Conservation (phyloP, 768 basidiomycete species). For the Mrakia gelida region DNA sequence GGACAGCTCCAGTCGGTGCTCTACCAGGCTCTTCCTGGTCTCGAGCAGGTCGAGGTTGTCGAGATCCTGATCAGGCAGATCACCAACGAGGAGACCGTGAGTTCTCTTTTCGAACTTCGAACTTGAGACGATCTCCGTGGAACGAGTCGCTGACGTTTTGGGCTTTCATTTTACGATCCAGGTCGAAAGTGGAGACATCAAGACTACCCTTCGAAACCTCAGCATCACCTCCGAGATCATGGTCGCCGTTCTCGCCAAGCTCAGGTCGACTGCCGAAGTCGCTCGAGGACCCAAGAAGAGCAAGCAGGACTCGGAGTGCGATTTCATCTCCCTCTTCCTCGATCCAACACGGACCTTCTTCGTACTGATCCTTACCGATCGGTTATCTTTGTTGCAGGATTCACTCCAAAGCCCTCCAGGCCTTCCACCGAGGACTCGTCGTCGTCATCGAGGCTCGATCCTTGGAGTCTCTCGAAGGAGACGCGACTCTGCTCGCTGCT, state of each 20-base stretch:
- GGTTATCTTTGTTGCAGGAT: neutral
- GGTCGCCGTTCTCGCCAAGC: slow-evolving; percentile 18
- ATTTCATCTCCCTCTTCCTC: neutral
- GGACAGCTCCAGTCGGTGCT: slow-evolving; percentile 55
- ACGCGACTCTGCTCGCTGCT: slow-evolving; percentile 63
- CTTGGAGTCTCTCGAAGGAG: slow-evolving; percentile 61
- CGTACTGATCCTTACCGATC: neutral
- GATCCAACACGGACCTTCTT: neutral
- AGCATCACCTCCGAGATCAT: slow-evolving; percentile 21
- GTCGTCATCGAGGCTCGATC: slow-evolving; percentile 61
- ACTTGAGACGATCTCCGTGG: no score
- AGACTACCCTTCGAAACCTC: slow-evolving; percentile 23
- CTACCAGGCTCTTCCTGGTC: slow-evolving; percentile 54
- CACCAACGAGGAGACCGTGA: slow-evolving; percentile 32
- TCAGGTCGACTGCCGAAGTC: slow-evolving; percentile 23
- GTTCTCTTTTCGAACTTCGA: slow-evolving; percentile 5
- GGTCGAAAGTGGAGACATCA: slow-evolving; percentile 21
- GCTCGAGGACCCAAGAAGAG: slow-evolving; percentile 60
- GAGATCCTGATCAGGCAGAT: slow-evolving; percentile 54
- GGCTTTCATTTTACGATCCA: neutral
- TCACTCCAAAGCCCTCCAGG: slow-evolving; percentile 11
- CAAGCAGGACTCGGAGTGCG: slow-evolving; percentile 45
- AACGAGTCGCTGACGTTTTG: neutral
- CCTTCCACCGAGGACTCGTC: slow-evolving; percentile 36
- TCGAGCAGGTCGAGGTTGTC: slow-evolving; percentile 58